These are phyloP conservation scores for Penicillium paneum DNA, from an alignment of 2,329 filamentous ascomycete genomes.

Conservation along the genomic window DNA sequence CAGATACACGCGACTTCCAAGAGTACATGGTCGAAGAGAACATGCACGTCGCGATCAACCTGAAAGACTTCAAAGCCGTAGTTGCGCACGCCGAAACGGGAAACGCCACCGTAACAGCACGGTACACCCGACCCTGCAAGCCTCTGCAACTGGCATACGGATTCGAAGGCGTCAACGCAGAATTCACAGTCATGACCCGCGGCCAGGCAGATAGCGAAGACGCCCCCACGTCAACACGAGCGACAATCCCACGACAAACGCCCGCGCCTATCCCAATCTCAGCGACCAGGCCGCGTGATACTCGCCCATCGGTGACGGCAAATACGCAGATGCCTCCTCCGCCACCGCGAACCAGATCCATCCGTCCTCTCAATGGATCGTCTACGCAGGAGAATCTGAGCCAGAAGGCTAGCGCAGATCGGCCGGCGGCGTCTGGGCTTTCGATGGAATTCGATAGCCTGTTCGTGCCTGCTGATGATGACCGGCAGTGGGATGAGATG, in stretches of 20 bases:
- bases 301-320: slow-evolving; percentile 11
- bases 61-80: slow-evolving; percentile 65
- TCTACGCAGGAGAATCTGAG: slow-evolving; percentile 26
- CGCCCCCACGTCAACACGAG: slow-evolving; percentile 40
- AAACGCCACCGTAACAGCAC: slow-evolving; percentile 53
- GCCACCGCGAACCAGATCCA: slow-evolving; percentile 26
- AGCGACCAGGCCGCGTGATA: slow-evolving; percentile 5
- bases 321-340: slow-evolving; percentile 32
- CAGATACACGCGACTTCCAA: slow-evolving; percentile 61
- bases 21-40: slow-evolving; percentile 57
- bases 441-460: slow-evolving; percentile 54
- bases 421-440: slow-evolving; percentile 25
- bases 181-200: slow-evolving; percentile 64
- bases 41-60: slow-evolving; percentile 60
- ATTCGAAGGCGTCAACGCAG: slow-evolving; percentile 53
- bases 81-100: slow-evolving; percentile 61
- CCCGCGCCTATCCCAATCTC: slow-evolving; percentile 30
- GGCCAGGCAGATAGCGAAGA: slow-evolving; percentile 49
- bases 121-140: slow-evolving; percentile 58
- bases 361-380: slow-evolving; percentile 33
- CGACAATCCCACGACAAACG: slow-evolving; percentile 37
- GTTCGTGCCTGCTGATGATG: slow-evolving; percentile 61
- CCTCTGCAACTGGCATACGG: slow-evolving; percentile 61
- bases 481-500: slow-evolving; percentile 59
- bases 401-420: slow-evolving; percentile 22